phyloP scores from a whole-genome alignment of 345 rosid genomes.

The Trapa incisa region DNA sequence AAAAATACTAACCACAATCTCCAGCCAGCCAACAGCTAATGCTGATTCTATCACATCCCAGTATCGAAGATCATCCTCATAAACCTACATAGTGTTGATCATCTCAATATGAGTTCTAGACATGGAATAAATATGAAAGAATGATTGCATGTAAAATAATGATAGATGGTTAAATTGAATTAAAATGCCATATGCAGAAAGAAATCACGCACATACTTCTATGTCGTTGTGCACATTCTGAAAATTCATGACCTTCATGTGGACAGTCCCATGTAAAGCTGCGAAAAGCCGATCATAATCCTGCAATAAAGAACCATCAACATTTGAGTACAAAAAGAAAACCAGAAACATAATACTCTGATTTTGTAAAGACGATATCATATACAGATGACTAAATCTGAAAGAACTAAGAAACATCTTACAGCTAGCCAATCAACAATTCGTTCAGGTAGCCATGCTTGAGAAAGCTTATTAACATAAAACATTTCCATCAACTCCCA shows the following conservation, averaged over 20 bases:
- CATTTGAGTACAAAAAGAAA: neutral
- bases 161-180: neutral
- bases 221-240: constrained; percentile 51
- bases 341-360: neutral
- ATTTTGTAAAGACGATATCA: neutral
- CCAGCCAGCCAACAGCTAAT: constrained; percentile 84
- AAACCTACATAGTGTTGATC: constrained; percentile 28
- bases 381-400: neutral
- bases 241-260: constrained; percentile 67
- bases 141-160: neutral
- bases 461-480: constrained; percentile 62
- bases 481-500: constrained; percentile 94
- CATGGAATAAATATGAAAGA: no score
- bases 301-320: constrained; percentile 29
- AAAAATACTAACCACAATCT: constrained; percentile 53
- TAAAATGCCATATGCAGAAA: neutral
- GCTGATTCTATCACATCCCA: constrained; percentile 83
- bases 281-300: constrained; percentile 70
- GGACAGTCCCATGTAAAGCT: constrained; percentile 37
- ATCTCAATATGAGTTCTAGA: neutral
- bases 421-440: constrained; percentile 92
- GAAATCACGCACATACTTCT: constrained; percentile 38
- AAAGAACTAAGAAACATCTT: constrained; percentile 21
- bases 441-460: constrained; percentile 73
- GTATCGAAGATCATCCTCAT: constrained; percentile 66